Conservation (phyloP, 345 rosid species). For the Bruguiera parviflora region DNA sequence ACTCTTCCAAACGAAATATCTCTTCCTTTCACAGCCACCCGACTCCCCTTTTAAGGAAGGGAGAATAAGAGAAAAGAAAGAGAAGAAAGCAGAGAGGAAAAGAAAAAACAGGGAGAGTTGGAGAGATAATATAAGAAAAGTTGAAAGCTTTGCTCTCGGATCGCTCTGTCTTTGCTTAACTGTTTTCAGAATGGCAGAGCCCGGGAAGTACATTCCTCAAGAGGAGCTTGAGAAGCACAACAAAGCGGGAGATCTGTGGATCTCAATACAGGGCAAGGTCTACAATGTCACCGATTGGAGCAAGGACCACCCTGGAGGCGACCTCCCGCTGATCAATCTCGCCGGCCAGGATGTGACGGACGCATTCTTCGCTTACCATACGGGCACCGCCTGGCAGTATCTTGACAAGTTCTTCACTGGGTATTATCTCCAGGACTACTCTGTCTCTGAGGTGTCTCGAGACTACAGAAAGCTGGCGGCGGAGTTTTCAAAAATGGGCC, state of each 20-base stretch:
- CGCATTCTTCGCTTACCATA: constrained; percentile 52
- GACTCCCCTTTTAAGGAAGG: not conserved
- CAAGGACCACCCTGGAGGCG: constrained; percentile 48
- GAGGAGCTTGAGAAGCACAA: constrained; percentile 40
- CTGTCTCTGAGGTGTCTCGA: constrained; percentile 42
- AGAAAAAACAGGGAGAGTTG: too few relatives aligned
- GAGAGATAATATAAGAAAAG: too few relatives aligned
- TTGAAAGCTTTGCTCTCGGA: not conserved
- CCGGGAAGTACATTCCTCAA: constrained; percentile 32
- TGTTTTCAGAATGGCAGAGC: constrained; percentile 23
- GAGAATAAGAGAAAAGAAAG: not conserved
- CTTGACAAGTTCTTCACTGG: constrained; percentile 51
- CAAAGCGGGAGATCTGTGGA: constrained; percentile 47
- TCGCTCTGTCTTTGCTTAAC: not conserved
- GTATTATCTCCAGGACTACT: constrained; percentile 38
- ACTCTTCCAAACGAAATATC: not conserved
- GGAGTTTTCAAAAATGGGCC: constrained; percentile 44
- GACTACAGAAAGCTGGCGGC: constrained; percentile 43
- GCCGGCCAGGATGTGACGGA: constrained; percentile 56
- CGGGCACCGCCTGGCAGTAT: constrained; percentile 42
- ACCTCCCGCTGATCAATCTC: constrained; percentile 36
- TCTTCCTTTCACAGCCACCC: not conserved
- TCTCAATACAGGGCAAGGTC: constrained; percentile 52
- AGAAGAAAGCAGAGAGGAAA: not conserved
- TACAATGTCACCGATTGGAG: constrained; percentile 48